Base-by-base conservation (phyloP, 208 protist species). In the Leishmania tropica region DNA sequence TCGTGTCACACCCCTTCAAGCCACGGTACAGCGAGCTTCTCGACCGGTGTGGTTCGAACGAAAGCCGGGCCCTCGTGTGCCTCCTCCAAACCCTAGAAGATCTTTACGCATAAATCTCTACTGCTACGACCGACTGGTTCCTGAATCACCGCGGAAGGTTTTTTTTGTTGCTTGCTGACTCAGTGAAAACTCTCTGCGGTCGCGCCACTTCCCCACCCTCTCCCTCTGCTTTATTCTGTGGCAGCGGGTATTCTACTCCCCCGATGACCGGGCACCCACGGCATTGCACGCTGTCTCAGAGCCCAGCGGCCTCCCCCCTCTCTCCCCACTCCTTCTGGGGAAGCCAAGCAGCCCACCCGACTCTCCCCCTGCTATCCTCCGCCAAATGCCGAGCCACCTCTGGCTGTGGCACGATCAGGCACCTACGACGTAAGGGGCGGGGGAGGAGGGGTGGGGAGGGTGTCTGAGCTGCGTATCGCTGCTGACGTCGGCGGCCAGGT, bases 71-170 rank as follows among this genome's bases (percentile, higher is more conserved):
- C n/a, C 72, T 95, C 5, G 56, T 96, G 53, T 92, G 86, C 54
- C 86, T 96, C 8, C 79, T 96, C 65, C 90, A 92, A 45, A 88
- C 88, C 1, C 73, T 96, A 21, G 75, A 94, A 62, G 85, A 89
- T 28, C 67, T 89, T 19, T 90, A 87, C 62, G 68, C 68, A 24
- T 86, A 45, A 80, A 56, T 4, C 28, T 11, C 56, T 84, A 19
- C 84, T 31, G 72, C 77, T 17, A 10, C 21, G 4, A 1, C 40
- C 40, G 24, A 47, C 67, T 21, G 5, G 5, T 15, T 28, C 10
- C 40, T 47, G 40, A n/a, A 31, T 24, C 5, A 19, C 2, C 8
- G 40, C 67, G 28, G 13, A 13, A 13, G 2, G 17, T 72, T 72
- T 2, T 72, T 24, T 72, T 72, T 13, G 17, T 48, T 10, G 13